Base-by-base conservation (phyloP, 768 basidiomycete genomes). In the Lentinus brumalis region DNA sequence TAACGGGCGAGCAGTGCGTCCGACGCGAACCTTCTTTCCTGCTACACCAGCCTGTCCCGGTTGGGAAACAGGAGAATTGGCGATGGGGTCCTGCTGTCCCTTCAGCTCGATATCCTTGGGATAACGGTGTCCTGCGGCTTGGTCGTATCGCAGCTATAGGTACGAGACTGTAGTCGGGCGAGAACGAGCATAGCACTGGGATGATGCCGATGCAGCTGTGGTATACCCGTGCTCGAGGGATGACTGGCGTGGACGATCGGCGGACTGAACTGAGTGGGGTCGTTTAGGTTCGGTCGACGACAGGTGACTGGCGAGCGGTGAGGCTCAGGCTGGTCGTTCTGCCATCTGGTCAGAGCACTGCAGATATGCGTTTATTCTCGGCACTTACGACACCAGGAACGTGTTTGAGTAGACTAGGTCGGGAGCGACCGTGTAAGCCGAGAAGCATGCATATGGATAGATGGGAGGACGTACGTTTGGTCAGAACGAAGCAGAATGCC, bases 361-460 rank as follows among this genome's bases (percentile, higher is more conserved):
- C n/a, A n/a, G n/a, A n/a, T n/a, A n/a, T n/a, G n/a, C n/a, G n/a
- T n/a, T n/a, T n/a, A n/a, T 15, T 11, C 16, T 2, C 29, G 11
- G 30, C n/a, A 50, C 58, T 3, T 41, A 59, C 58, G 58, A 52
- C 6, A 50, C 49, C 38, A 59, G 35, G n/a, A 59, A 38, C 15
- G 58, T 53, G 45, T 54, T 59, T 1, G 50, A 44, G 18, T 59
- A 54, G 10, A 59, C 58, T 59, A 38, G 5, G 44, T 52, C 10
- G 32, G 32, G 5, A 35, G 10, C 32, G n/a, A n/a, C n/a, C n/a
- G n/a, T n/a, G 32, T 35, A 10, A 35, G 32, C n/a, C n/a, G n/a
- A 35, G 32, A 35, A 10, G 5, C 5, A 5, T 5, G 32, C 32
- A 35, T 10, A 35, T 5, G 10, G 5, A n/a, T 5, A 10, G 10